A percentile compares a stretch with the other conserved stretches of the same genome.
phyloP scores from a whole-genome alignment of 352 stramenopile species.

The Blastocystis sp. region DNA sequence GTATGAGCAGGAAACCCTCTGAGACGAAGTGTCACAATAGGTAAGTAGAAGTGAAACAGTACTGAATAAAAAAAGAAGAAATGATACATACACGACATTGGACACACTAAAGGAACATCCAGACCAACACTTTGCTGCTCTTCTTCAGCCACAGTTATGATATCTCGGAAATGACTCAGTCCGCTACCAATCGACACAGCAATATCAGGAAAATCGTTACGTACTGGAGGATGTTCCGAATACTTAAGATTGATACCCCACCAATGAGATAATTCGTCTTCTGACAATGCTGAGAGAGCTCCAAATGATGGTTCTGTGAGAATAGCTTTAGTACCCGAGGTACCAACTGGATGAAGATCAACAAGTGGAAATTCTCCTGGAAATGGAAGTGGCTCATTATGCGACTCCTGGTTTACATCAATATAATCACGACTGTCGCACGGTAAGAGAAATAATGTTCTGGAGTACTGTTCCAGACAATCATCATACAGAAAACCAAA shows the following conservation, averaged over 20 bases:
- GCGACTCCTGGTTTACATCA: not conserved
- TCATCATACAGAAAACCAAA: conserved; percentile 6
- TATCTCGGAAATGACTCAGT: conserved; percentile 1
- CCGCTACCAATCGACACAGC: not conserved
- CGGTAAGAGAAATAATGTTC: not conserved
- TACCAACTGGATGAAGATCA: not conserved
- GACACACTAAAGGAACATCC: not conserved
- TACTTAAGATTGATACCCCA: not conserved
- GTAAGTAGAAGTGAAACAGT: not conserved
- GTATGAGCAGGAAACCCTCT: not conserved
- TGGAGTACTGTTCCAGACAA: not conserved
- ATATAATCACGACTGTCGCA: not conserved
- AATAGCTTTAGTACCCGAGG: not conserved
- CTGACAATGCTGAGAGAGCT: not conserved
- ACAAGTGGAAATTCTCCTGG: conserved; percentile 3
- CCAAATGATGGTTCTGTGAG: not conserved
- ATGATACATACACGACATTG: not conserved
- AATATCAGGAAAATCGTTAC: not conserved
- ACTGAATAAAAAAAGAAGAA: not conserved
- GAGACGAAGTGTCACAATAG: not conserved
- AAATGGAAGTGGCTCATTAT: not conserved
- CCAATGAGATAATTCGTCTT: not conserved
- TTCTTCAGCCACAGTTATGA: not conserved
- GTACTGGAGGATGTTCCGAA: not conserved
- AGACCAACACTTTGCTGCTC: not conserved